These are phyloP conservation scores for Suhomyces canberraensis DNA, from an alignment of 805 yeast genomes.

Conservation along the genomic window DNA sequence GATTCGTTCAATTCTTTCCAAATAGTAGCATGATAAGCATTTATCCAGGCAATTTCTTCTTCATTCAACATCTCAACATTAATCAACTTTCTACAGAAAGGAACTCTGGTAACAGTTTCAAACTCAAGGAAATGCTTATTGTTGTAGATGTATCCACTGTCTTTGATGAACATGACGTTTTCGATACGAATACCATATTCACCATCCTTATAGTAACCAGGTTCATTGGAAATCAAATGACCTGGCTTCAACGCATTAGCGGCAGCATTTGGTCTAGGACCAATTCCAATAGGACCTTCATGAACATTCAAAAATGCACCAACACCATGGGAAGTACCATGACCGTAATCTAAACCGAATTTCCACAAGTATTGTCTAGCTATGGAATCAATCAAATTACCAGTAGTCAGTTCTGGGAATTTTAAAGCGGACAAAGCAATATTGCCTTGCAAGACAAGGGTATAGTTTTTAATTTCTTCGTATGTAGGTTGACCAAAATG, in stretches of 20 bases:
- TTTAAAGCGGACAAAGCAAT: constrained; percentile 45
- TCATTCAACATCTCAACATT: constrained; percentile 52
- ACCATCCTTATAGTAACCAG: constrained; percentile 60
- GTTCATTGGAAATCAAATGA: constrained; percentile 57
- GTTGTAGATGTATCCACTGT: constrained; percentile 42
- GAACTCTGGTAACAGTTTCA: constrained; percentile 82
- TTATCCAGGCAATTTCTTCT: constrained; percentile 67
- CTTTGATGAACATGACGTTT: constrained; percentile 48
- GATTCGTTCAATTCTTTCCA: constrained; percentile 46
- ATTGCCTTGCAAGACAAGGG: constrained; percentile 58
- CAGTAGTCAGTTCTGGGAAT: constrained; percentile 56
- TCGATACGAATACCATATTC: constrained; percentile 59
- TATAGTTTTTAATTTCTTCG: constrained; percentile 49
- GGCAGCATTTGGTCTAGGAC: constrained; percentile 50
- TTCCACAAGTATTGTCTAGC: constrained; percentile 61
- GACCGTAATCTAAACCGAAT: constrained; percentile 55
- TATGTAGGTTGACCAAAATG: constrained; percentile 49
- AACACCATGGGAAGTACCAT: constrained; percentile 65
- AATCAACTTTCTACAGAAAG: constrained; percentile 76
- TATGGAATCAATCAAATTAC: constrained; percentile 51
- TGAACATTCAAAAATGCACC: constrained; percentile 62
- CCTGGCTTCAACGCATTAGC: constrained; percentile 46
- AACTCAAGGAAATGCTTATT: constrained; percentile 62
- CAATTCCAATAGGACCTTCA: constrained; percentile 63
- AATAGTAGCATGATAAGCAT: constrained; percentile 59